A percentile compares a stretch with the other conserved stretches of the same genome.
Evolutionary conservation across 352 stramenopile species (phyloP).

Genomic region (Globisporangium carolinianum): DNA sequence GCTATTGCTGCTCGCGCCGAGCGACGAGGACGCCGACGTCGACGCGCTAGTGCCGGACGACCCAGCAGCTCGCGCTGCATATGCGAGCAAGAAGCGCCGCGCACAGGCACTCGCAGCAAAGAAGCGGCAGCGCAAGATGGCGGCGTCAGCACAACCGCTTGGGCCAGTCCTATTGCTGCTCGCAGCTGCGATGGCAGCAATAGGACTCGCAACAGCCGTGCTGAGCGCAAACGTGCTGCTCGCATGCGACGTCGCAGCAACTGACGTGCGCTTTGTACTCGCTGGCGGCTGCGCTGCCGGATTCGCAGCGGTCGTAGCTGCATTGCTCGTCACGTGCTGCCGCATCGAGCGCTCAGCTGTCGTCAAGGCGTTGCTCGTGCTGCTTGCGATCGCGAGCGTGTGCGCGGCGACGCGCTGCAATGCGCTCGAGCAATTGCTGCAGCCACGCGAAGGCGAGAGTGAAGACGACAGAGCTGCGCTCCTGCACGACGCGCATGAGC

Average conservation of each 20-base stretch:
- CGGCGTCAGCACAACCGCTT: background rate
- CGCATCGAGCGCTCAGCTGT: constrained; percentile 7
- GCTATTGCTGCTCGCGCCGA: constrained; percentile 3
- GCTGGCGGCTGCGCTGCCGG: constrained; percentile 4
- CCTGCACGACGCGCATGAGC: constrained; percentile 15
- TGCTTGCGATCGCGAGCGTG: constrained; percentile 21
- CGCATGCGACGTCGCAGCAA: constrained; percentile 13
- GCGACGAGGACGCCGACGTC: background rate
- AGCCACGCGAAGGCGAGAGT: no score
- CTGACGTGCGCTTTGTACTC: constrained; percentile 3
- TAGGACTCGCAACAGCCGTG: constrained; percentile 11
- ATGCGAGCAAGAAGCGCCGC: background rate
- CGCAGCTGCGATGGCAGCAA: background rate
- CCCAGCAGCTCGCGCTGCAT: background rate
- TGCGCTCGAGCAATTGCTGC: constrained; percentile 2
- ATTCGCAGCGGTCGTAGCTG: background rate
- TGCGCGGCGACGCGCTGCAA: constrained; percentile 14
- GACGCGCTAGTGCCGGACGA: background rate
- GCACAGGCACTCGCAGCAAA: background rate
- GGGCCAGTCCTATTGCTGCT: background rate
- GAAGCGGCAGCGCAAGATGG: background rate
- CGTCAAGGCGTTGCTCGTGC: constrained; percentile 23
- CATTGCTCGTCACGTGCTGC: constrained; percentile 17
- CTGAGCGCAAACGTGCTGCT: constrained; percentile 18
- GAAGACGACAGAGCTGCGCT: background rate